These are phyloP conservation scores for Tricharina praecox DNA, from an alignment of 495 filamentous ascomycete genomes.

Conservation along the genomic window DNA sequence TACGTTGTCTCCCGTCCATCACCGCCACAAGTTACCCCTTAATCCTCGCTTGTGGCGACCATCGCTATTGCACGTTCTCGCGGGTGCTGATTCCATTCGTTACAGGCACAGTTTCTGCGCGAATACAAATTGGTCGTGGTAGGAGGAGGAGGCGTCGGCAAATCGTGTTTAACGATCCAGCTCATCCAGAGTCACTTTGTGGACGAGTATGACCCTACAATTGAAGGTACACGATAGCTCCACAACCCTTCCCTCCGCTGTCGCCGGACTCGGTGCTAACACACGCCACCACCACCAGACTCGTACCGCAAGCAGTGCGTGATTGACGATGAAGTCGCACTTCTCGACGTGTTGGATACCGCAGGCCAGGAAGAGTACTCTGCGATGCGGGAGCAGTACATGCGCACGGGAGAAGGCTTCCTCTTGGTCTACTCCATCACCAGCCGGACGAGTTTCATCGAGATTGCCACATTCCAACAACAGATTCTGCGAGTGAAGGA, in stretches of 20 bases:
- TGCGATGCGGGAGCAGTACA: slow-evolving; percentile 98
- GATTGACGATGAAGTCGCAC: slow-evolving; percentile 92
- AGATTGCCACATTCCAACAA: slow-evolving; percentile 96
- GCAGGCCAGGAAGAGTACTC: slow-evolving; percentile 98
- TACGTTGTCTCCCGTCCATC: no score
- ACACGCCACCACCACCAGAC: no score
- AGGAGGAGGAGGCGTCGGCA: slow-evolving; percentile 93
- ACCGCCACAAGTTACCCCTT: no score
- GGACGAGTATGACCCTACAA: slow-evolving; percentile 98
- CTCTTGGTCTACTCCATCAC: slow-evolving; percentile 96
- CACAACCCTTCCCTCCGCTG: neutral
- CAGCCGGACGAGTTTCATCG: slow-evolving; percentile 90
- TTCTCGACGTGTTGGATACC: slow-evolving; percentile 94
- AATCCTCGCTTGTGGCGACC: no score
- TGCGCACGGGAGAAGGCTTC: slow-evolving; percentile 97
- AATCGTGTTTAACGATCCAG: slow-evolving; percentile 98
- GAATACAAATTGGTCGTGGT: slow-evolving; percentile 99
- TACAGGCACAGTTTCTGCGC: slow-evolving; percentile 60
- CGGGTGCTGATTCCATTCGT: no score
- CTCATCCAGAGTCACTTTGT: slow-evolving; percentile 98
- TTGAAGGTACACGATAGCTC: slow-evolving; percentile 59
- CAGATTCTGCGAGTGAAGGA: slow-evolving; percentile 97
- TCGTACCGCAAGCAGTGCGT: slow-evolving; percentile 99
- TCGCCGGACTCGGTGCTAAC: neutral
- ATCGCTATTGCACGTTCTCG: no score